These are phyloP conservation scores for Hypoxylon sp. DNA, from an alignment of 2,329 filamentous ascomycete genomes.

Conservation along the genomic window DNA sequence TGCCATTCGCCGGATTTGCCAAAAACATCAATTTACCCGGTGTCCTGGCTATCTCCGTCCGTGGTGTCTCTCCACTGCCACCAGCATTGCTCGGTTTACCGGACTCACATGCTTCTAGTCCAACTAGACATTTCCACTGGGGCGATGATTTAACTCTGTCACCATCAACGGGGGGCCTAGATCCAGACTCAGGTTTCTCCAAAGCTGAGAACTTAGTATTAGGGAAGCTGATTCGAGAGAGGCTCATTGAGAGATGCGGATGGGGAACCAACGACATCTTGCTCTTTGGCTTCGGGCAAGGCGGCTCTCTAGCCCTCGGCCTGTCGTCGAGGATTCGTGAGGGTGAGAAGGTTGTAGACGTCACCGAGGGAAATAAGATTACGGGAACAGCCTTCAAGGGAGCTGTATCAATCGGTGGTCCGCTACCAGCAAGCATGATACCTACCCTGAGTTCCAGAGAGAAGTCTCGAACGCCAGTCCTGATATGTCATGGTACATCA, in stretches of 20 bases:
- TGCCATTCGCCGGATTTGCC: slow-evolving; percentile 77
- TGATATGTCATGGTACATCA: slow-evolving; percentile 70
- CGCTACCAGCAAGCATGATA: slow-evolving; percentile 66
- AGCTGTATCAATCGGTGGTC: slow-evolving; percentile 73
- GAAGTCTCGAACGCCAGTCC: slow-evolving; percentile 73
- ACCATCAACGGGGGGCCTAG: slow-evolving; percentile 64
- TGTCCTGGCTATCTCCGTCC: slow-evolving; percentile 80
- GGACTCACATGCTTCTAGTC: slow-evolving; percentile 41
- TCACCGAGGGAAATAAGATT: slow-evolving; percentile 37
- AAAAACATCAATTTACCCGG: slow-evolving; percentile 79
- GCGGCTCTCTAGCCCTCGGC: slow-evolving; percentile 72
- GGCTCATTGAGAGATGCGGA: slow-evolving; percentile 68
- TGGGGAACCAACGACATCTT: slow-evolving; percentile 72
- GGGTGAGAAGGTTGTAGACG: slow-evolving; percentile 54
- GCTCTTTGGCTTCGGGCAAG: slow-evolving; percentile 76
- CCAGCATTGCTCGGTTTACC: slow-evolving; percentile 70
- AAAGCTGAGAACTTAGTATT: slow-evolving; percentile 63
- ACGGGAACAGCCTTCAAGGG: slow-evolving; percentile 61
- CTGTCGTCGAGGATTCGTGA: slow-evolving; percentile 62
- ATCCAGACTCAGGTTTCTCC: slow-evolving; percentile 72
- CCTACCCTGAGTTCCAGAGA: slow-evolving; percentile 58
- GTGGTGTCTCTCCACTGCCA: slow-evolving; percentile 77
- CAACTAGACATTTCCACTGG: slow-evolving; percentile 68
- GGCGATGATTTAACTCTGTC: slow-evolving; percentile 74
- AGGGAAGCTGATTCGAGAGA: slow-evolving; percentile 63